phyloP scores from a whole-genome alignment of 768 basidiomycete genomes.

The Cyclocybe cylindracea region DNA sequence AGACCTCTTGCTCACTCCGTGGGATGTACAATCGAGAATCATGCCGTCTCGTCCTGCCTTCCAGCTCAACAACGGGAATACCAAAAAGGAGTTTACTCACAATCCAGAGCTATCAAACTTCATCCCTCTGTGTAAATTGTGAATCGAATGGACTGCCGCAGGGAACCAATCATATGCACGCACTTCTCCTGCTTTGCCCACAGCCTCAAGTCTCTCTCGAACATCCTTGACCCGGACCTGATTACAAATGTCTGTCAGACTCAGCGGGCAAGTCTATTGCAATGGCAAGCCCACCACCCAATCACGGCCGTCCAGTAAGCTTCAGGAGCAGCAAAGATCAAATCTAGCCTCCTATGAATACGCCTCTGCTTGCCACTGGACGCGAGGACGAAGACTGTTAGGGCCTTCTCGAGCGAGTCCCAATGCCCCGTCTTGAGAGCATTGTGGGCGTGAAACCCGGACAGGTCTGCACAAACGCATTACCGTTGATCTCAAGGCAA shows the following conservation, averaged over 20 bases:
- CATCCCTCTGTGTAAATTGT: slow-evolving; percentile 49
- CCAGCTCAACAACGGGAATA: background rate
- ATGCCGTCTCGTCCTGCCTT: slow-evolving; percentile 55
- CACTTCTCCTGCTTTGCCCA: slow-evolving; percentile 72
- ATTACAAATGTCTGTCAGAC: background rate
- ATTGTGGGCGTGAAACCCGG: slow-evolving; percentile 58
- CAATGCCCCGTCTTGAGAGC: slow-evolving; percentile 59
- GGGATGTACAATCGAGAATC: slow-evolving; percentile 64
- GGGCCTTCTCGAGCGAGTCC: slow-evolving; percentile 83
- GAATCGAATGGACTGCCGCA: background rate
- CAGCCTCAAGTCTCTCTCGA: slow-evolving; percentile 79
- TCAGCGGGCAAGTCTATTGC: background rate
- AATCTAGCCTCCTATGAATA: slow-evolving; percentile 72
- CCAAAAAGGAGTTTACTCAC: slow-evolving; percentile 37
- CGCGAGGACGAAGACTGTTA: slow-evolving; percentile 78
- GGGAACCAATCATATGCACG: slow-evolving; percentile 1
- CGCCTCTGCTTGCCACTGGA: slow-evolving; percentile 28
- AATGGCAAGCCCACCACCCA: slow-evolving; percentile 61
- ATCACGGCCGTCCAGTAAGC: slow-evolving; percentile 88
- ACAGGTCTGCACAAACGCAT: slow-evolving; percentile 44
- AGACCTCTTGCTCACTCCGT: slow-evolving; percentile 70
- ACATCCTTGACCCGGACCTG: slow-evolving; percentile 90
- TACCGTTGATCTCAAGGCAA: too few species aligned
- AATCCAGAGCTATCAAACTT: slow-evolving; percentile 86
- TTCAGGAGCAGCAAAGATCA: slow-evolving; percentile 77